phyloP scores from a whole-genome alignment of 208 protist genomes.

The Trypanosoma lewisi region DNA sequence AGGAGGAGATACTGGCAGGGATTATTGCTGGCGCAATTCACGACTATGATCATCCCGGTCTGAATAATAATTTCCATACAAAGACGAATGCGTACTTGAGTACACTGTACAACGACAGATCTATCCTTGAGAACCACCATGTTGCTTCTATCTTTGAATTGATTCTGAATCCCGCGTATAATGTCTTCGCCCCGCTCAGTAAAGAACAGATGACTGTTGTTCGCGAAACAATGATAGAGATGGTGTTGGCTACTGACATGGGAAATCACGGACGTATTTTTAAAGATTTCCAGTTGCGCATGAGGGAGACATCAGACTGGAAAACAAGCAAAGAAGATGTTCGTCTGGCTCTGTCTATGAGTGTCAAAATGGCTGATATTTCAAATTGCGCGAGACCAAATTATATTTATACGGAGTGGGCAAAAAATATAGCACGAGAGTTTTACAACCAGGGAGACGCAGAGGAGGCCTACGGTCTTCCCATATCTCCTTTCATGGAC shows the following conservation, averaged over 20 bases:
- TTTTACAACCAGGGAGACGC: constrained; percentile 94
- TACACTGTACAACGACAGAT: constrained; percentile 92
- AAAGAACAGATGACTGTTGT: constrained; percentile 75
- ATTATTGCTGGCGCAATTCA: constrained; percentile 92
- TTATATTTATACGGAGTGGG: constrained; percentile 89
- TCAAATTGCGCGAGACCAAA: constrained; percentile 90
- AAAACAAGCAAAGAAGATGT: constrained; percentile 78
- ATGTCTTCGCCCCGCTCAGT: constrained; percentile 81
- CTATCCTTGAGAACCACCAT: constrained; percentile 95
- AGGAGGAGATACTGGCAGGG: constrained; percentile 89
- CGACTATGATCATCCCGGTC: constrained; percentile 96
- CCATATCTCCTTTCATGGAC: constrained; percentile 93
- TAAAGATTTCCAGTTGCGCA: constrained; percentile 73
- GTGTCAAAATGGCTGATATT: constrained; percentile 95
- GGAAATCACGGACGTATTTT: constrained; percentile 89
- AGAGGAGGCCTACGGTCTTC: constrained; percentile 72
- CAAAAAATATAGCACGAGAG: constrained; percentile 89
- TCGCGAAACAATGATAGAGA: constrained; percentile 88
- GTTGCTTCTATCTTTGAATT: constrained; percentile 84
- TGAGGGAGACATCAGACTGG: constrained; percentile 79
- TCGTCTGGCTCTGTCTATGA: constrained; percentile 85
- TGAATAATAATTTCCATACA: constrained; percentile 97
- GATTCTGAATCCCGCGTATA: constrained; percentile 68
- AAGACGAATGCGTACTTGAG: constrained; percentile 89
- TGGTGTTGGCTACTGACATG: constrained; percentile 95